Base-by-base conservation (phyloP, 148 eudicot species). In the Amaranthus cruentus region DNA sequence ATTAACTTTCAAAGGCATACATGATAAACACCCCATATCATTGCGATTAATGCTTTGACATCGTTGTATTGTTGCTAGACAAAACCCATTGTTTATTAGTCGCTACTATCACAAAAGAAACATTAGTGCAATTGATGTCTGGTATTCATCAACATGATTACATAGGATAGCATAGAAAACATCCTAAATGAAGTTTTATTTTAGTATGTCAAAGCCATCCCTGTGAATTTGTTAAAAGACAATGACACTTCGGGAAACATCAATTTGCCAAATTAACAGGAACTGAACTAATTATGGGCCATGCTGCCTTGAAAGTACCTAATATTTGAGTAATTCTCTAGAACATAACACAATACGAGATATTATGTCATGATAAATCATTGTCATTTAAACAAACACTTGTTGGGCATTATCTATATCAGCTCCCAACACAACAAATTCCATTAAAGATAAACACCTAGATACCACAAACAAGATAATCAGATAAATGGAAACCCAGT, bases 331-430 rank as follows among this genome's bases (percentile, higher is more conserved):
- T 28, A 28, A 28, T 28, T 28, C 38, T 28, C 38, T 28, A 28
- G 38, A 28, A 28, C 38, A 28, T 28, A 28, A 28, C 38, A 28
- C 38, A 28, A 28, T 28, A 28, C 50, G n/a, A 12, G 47, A 2
- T 47, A 47, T 48, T 64, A 51, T 13, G 54, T 18, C 60, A 52
- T 46, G 6, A 6, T 4, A 14, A 9, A 50, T 65, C 74, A 52
- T 1, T 56, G 71, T 11, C 77, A 77, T 77, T 77, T 78, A 61
- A 3, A 65, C 84, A 74, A 82, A 82, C 79, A 78, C 64, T 53
- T 70, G 81, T 81, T 70, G 69, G 38, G 81, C 84, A 75, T 59
- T 7, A 81, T 13, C 21, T 43, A 11, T 47, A 28, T 28, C 38
- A 46, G 3, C 72, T 59, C 62, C 44, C 42, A 48, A 59, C 73